Base-by-base conservation (phyloP, 441 rosid species). In the Theobroma grandiflorum region DNA sequence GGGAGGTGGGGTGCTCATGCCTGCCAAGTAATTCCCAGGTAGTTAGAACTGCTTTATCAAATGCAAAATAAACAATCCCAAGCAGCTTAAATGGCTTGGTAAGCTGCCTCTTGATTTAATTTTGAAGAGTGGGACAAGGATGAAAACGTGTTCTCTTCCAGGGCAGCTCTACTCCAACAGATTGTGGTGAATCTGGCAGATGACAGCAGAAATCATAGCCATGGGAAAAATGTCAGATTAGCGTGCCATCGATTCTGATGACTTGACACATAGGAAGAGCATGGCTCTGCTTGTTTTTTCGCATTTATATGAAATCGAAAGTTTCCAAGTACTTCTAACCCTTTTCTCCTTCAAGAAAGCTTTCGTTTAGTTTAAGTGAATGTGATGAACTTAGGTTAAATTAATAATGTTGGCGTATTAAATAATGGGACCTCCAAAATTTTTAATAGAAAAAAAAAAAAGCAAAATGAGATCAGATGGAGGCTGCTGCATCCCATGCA, bases 171-270 rank as follows among this genome's bases (percentile, higher is more conserved):
- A 16, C 6, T 26, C 7, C 33, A 74, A 63, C 65, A 67, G 72
- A 16, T 0, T 45, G 9, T 12, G 38, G 78, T 45, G 33, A 62
- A 14, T 49, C 66, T 72, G 70, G 42, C 62, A 42, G 40, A 47
- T 18, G 72, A 73, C 83, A 76, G 77, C 74, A 52, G 33, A 52
- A 81, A 80, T 76, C 80, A 71, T 74, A 42, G 14, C 35, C 80
- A 15, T 72, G 3, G 26, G 59, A 8, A 33, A 71, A 77, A 14
- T 71, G 80, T 81, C 78, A 77, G 80, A 57, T 16, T 26, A 16
- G 72, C 42, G 38, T 35, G 75, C 47, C 52, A 52, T 52, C 0
- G 15, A 16, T 35, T 52, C 47, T 35, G 62, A 52, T 72, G 37
- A 45, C 35, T 69, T 26, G 38, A 22, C 15, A 15, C 73, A 43